These are phyloP conservation scores for Fraxinus platypoda DNA, from an alignment of 305 asterid species.

Conservation along the genomic window DNA sequence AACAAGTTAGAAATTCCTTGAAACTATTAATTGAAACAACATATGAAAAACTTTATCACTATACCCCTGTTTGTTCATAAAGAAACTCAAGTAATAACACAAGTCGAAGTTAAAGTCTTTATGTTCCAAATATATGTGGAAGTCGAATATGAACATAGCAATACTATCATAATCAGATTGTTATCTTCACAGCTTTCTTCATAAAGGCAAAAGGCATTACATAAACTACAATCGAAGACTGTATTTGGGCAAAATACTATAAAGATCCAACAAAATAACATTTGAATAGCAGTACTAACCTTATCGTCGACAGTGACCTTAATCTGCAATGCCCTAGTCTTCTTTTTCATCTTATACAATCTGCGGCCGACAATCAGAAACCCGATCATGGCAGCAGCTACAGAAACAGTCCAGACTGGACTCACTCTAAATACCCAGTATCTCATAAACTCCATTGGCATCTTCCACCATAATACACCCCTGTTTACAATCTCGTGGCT, in stretches of 20 bases:
- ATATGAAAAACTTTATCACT: neutral
- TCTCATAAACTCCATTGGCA: constrained; percentile 38
- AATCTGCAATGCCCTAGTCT: constrained; percentile 30
- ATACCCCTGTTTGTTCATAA: neutral
- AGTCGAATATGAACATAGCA: neutral
- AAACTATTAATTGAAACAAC: neutral
- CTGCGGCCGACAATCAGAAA: constrained; percentile 42
- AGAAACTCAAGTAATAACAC: neutral
- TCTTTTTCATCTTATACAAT: constrained; percentile 43
- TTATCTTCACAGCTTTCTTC: neutral
- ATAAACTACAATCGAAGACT: neutral
- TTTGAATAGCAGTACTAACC: constrained; percentile 24
- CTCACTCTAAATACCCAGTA: constrained; percentile 35
- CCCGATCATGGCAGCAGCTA: constrained; percentile 44
- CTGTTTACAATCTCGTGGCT: constrained; percentile 15
- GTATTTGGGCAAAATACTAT: neutral
- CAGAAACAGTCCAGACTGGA: constrained; percentile 44
- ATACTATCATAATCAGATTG: neutral
- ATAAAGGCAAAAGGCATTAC: neutral
- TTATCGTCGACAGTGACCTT: constrained; percentile 42
- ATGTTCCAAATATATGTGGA: neutral
- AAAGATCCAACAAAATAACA: neutral
- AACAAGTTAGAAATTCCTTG: neutral
- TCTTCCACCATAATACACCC: constrained; percentile 48
- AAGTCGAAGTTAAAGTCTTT: neutral